A percentile compares a stretch with the other conserved stretches of the same genome.
Conservation (phyloP, 2,329 filamentous ascomycete species). For the Diplodia seriata region DNA sequence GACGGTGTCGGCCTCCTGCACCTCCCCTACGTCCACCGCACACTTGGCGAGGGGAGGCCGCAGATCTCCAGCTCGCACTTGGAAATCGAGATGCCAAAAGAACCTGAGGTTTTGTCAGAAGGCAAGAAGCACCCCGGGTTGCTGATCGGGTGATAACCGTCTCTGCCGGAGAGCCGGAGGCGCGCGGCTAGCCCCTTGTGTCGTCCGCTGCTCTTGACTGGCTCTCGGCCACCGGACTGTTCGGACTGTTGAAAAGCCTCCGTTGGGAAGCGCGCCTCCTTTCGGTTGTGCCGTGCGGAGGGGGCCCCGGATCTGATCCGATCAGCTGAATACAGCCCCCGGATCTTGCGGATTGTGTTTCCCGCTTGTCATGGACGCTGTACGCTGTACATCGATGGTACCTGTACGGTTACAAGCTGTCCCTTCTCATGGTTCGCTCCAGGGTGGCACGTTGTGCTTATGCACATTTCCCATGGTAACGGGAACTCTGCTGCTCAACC, state of each 20-base stretch:
- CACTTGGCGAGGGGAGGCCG: constrained; percentile 17
- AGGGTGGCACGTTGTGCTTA: constrained; percentile 27
- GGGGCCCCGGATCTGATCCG: background rate
- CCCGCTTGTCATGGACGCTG: background rate
- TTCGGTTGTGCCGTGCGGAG: background rate
- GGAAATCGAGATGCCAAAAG: constrained; percentile 20
- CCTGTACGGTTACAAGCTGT: background rate
- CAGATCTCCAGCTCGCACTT: background rate
- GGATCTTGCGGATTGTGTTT: constrained; percentile 13
- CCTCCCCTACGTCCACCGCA: constrained; percentile 3
- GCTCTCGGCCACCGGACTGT: background rate
- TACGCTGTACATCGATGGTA: background rate
- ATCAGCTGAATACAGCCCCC: background rate
- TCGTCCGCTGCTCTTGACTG: constrained; percentile 10
- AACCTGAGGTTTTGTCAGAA: constrained; percentile 25
- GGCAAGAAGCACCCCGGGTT: constrained; percentile 5
- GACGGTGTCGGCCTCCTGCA: constrained; percentile 9
- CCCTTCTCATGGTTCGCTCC: constrained; percentile 18
- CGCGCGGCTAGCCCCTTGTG: constrained; percentile 22
- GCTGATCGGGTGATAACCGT: background rate
- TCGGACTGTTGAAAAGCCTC: background rate
- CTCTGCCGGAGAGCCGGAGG: constrained; percentile 14
- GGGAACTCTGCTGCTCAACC: constrained; percentile 2
- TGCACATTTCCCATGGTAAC: constrained; percentile 30
- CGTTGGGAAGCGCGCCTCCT: background rate